Base-by-base conservation (phyloP, 805 yeast species). In the Starmerella cellae region DNA sequence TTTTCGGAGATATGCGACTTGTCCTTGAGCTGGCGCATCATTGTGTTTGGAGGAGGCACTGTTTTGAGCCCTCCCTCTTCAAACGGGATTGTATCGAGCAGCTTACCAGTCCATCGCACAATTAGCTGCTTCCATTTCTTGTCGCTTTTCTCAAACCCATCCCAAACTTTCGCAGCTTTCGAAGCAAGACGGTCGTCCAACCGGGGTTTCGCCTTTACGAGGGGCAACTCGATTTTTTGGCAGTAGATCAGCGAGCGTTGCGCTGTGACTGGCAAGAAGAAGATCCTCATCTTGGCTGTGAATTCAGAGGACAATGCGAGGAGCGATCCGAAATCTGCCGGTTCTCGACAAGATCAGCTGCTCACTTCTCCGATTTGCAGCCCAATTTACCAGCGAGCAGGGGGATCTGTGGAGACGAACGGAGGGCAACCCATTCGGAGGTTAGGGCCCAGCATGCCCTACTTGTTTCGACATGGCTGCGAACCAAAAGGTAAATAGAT, bases 61-160 rank as follows among this genome's bases (percentile, higher is more conserved):
- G 88, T 72, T 46, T 75, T 67, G 45, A 87, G 64, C 36, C 84
- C 73, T 53, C 74, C 71, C 55, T 87, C 97, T 50, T 78, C 76
- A 73, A 88, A 87, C 2, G 88, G 83, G 5, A 82, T 74, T 19
- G 74, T 67, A 40, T 73, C 70, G 50, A 85, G 59, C 31, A 79
- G 65, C 42, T 58, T 59, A 34, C 72, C 68, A 14, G 78, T 71
- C 47, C 65, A 64, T 2, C 55, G 39, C 2, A 80, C 84, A 35
- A 85, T 69, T 41, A 65, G 68, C 49, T 70, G 64, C 58, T 83
- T 83, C 53, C 79, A 61, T 9, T 64, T 55, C 30, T 66, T 61
- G 2, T 76, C 67, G 1, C 93, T 79, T 1, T 60, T 56, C 35
- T 65, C 68, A 56, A 87, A 58, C 39, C 70, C 73, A 28, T 57